These are phyloP conservation scores for Dispira simplex DNA, from an alignment of 192 early-diverging fungal species.

Conservation along the genomic window DNA sequence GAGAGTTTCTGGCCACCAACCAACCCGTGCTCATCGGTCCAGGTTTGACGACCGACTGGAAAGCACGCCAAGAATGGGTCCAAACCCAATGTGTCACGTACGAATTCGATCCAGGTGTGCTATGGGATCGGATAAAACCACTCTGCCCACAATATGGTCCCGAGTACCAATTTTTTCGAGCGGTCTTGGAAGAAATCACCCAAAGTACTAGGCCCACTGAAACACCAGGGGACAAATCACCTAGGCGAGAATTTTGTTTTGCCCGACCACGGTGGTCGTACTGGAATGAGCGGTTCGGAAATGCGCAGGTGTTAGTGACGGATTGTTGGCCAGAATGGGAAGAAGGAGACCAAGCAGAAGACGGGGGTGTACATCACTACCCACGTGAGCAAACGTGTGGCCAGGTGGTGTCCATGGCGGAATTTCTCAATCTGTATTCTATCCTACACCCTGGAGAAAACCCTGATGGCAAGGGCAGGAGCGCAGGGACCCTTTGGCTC, in stretches of 20 bases:
- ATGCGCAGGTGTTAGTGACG: not conserved
- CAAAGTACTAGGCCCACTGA: not conserved
- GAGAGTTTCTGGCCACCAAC: slow-evolving; percentile 21
- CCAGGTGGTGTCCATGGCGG: not conserved
- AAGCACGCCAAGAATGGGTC: not conserved
- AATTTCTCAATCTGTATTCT: not conserved
- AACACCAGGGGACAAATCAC: not conserved
- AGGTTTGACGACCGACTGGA: slow-evolving; percentile 15
- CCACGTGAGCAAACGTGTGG: not conserved
- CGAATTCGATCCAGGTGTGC: not conserved
- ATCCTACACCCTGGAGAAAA: not conserved
- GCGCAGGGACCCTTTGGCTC: not conserved
- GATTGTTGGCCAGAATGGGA: not conserved
- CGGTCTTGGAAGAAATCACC: not conserved
- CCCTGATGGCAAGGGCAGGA: not conserved
- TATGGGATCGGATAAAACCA: not conserved
- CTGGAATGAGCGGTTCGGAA: not conserved
- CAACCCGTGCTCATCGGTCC: slow-evolving; percentile 34
- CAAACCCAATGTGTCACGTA: not conserved
- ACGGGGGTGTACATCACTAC: not conserved
- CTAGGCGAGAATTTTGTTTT: not conserved
- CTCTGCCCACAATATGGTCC: not conserved
- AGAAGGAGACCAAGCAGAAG: not conserved
- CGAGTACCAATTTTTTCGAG: not conserved
- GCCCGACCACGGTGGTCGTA: not conserved